Conservation (phyloP, 1,284 basidiomycete species). For the Taiwanofungus camphoratus region DNA sequence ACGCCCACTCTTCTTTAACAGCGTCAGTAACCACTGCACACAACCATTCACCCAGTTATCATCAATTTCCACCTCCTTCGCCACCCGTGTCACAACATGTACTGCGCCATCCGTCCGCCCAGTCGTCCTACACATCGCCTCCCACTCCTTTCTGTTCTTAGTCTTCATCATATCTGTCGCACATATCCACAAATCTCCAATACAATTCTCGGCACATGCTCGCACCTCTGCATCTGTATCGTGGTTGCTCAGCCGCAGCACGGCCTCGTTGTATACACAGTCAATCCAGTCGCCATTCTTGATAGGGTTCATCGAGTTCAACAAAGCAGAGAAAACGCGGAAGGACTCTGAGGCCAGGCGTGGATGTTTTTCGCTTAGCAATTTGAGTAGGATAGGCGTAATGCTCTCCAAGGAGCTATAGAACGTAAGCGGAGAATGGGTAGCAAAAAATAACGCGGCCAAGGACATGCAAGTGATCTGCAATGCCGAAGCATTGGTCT, state of each 20-base stretch:
- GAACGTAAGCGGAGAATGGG: slow-evolving; percentile 70
- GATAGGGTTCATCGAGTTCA: slow-evolving; percentile 59
- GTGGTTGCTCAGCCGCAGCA: slow-evolving; percentile 65
- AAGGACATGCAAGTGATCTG: slow-evolving; percentile 83
- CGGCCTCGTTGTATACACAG: slow-evolving; percentile 69
- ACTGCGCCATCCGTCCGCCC: slow-evolving; percentile 72
- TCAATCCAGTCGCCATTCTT: slow-evolving; percentile 59
- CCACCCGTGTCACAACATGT: slow-evolving; percentile 67
- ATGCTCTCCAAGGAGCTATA: slow-evolving; percentile 56
- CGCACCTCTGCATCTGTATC: slow-evolving; percentile 93
- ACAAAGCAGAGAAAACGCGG: slow-evolving; percentile 66
- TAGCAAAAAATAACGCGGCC: slow-evolving; percentile 78
- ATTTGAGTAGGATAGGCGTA: slow-evolving; percentile 69
- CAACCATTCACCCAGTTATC: slow-evolving; percentile 79
- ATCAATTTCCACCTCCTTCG: slow-evolving; percentile 56
- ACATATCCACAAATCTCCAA: slow-evolving; percentile 84
- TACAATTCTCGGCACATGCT: slow-evolving; percentile 73
- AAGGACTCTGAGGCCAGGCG: slow-evolving; percentile 81
- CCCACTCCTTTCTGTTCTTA: slow-evolving; percentile 71
- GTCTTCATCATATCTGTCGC: slow-evolving; percentile 67
- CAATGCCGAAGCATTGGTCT: slow-evolving; percentile 66
- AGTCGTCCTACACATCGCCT: slow-evolving; percentile 72
- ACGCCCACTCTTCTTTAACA: slow-evolving; percentile 79
- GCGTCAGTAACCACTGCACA: slow-evolving; percentile 70
- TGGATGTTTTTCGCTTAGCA: slow-evolving; percentile 69